These are phyloP conservation scores for Triglochin maritima DNA, from an alignment of 106 monocot species.

Conservation along the genomic window DNA sequence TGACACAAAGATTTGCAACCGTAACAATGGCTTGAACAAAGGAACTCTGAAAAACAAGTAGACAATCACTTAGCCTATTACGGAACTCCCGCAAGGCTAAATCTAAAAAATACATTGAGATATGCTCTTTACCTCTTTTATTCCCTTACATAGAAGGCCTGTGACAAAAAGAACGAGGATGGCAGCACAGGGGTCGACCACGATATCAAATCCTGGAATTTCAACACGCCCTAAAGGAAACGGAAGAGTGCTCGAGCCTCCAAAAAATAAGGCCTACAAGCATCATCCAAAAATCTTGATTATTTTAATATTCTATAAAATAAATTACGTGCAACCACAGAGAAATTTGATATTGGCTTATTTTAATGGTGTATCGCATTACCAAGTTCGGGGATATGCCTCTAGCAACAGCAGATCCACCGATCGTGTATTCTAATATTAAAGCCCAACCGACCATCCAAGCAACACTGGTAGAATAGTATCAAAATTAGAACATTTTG, in stretches of 20 bases:
- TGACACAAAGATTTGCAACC: constrained; percentile 64
- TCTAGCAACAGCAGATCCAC: constrained; percentile 86
- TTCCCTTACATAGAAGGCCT: constrained; percentile 71
- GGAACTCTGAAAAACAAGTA: constrained; percentile 48
- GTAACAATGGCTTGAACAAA: constrained; percentile 68
- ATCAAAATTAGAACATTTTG: too few relatives aligned
- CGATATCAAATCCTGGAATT: constrained; percentile 58
- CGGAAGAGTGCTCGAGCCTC: constrained; percentile 75
- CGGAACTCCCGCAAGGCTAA: too few relatives aligned
- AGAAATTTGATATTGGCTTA: too few relatives aligned
- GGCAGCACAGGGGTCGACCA: constrained; percentile 94
- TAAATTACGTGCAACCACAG: too few relatives aligned
- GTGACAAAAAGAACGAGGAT: constrained; percentile 68
- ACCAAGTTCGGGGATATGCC: constrained; percentile 94
- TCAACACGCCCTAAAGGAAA: constrained; percentile 48
- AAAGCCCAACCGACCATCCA: constrained; percentile 98
- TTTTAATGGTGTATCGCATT: neutral
- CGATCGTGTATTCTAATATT: constrained; percentile 87
- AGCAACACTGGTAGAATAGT: constrained; percentile 46
- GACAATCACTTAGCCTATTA: too few relatives aligned
- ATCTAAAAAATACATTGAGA: too few relatives aligned
- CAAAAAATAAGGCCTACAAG: constrained; percentile 85
- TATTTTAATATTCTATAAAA: too few relatives aligned
- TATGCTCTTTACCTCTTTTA: constrained; percentile 61
- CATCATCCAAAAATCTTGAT: neutral